These are phyloP conservation scores for Thalassiosira hispida DNA, from an alignment of 352 stramenopile species.

Conservation along the genomic window DNA sequence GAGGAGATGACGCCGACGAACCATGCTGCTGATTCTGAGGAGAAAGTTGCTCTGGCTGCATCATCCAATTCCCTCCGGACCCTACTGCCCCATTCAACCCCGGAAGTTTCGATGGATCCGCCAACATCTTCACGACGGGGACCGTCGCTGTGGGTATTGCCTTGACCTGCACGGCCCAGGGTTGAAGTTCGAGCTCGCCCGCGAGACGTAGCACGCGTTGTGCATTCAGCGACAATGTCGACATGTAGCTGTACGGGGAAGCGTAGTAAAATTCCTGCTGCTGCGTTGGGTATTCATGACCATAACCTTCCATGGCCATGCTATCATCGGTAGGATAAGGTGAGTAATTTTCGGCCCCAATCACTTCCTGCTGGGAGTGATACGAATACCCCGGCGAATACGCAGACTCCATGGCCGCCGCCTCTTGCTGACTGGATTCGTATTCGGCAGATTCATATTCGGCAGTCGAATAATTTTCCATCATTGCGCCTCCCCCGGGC, in stretches of 20 bases:
- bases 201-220: conserved; percentile 74
- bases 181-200: conserved; percentile 71
- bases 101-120: conserved; percentile 72
- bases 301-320: conserved; percentile 27
- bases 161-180: conserved; percentile 86
- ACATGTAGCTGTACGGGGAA: conserved; percentile 44
- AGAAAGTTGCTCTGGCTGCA: conserved; percentile 33
- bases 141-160: conserved; percentile 86
- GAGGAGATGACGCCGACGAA: conserved; percentile 13
- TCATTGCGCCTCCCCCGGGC: background rate
- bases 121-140: conserved; percentile 88
- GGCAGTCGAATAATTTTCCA: conserved; percentile 24
- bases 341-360: conserved; percentile 15
- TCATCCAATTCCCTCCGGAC: conserved; percentile 41
- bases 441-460: conserved; percentile 1
- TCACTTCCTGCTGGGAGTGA: conserved; percentile 9
- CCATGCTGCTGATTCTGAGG: conserved; percentile 21
- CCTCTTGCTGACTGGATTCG: conserved; percentile 12
- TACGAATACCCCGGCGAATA: conserved; percentile 22
- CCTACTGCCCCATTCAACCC: conserved; percentile 12
- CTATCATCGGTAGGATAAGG: conserved; percentile 7
- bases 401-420: background rate
- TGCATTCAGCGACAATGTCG: conserved; percentile 66
- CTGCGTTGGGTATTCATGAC: conserved; percentile 35
- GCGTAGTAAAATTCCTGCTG: conserved; percentile 50